A percentile compares a stretch with the other conserved stretches of the same genome.
phyloP scores from a whole-genome alignment of 352 stramenopile species.

The Globisporangium recalcitrans region DNA sequence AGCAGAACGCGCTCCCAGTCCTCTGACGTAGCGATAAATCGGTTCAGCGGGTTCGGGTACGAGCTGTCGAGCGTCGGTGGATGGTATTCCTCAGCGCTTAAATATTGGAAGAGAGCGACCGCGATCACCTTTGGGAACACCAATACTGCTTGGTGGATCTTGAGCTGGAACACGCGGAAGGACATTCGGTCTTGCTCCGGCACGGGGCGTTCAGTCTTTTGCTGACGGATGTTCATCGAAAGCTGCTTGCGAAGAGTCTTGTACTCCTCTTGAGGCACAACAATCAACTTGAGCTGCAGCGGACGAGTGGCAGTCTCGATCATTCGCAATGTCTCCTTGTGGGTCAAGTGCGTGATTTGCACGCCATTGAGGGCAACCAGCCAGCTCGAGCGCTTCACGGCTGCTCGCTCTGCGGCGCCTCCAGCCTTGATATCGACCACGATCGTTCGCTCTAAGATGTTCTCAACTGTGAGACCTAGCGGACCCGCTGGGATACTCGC shows the following conservation, averaged over 20 bases:
- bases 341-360: slow-evolving; percentile 71
- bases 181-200: slow-evolving; percentile 84
- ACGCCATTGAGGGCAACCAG: slow-evolving; percentile 75
- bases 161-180: slow-evolving; percentile 79
- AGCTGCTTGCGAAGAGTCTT: slow-evolving; percentile 69
- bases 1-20: slow-evolving; percentile 51
- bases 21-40: slow-evolving; percentile 40
- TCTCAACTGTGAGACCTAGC: slow-evolving; percentile 85
- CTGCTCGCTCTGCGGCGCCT: slow-evolving; percentile 62
- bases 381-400: slow-evolving; percentile 82
- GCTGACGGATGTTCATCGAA: slow-evolving; percentile 81
- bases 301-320: slow-evolving; percentile 75
- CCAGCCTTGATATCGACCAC: slow-evolving; percentile 85
- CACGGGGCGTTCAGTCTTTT: slow-evolving; percentile 76
- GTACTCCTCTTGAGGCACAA: slow-evolving; percentile 70
- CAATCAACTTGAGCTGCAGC: slow-evolving; percentile 63
- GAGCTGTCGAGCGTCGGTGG: slow-evolving; percentile 39
- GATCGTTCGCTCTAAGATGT: slow-evolving; percentile 74
- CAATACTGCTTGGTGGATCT: slow-evolving; percentile 78
- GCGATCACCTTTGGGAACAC: slow-evolving; percentile 62
- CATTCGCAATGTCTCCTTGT: slow-evolving; percentile 82
- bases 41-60: slow-evolving; percentile 51
- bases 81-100: slow-evolving; percentile 65
- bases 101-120: slow-evolving; percentile 69
- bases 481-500: slow-evolving; percentile 75